phyloP scores from a whole-genome alignment of 2,329 filamentous ascomycete genomes.

The Ophiocordyceps camponoti-saundersi region DNA sequence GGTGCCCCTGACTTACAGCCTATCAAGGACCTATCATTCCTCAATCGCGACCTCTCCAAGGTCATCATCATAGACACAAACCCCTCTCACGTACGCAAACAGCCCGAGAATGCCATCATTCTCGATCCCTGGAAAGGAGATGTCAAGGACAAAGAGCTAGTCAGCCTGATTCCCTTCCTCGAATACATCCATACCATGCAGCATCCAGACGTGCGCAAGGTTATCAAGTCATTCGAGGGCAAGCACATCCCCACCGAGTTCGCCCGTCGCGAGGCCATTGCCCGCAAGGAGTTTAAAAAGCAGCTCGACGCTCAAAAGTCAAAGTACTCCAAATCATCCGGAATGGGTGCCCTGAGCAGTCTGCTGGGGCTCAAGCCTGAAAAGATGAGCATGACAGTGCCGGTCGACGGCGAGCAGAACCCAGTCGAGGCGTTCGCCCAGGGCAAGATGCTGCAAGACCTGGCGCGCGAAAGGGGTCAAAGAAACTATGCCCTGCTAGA shows the following conservation, averaged over 20 bases:
- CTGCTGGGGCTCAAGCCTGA: slow-evolving; percentile 63
- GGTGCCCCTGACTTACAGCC: neutral
- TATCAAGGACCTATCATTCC: slow-evolving; percentile 75
- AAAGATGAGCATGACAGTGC: slow-evolving; percentile 43
- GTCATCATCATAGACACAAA: slow-evolving; percentile 90
- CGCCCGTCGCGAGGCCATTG: slow-evolving; percentile 68
- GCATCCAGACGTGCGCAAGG: slow-evolving; percentile 69
- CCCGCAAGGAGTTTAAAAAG: slow-evolving; percentile 71
- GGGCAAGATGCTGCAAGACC: slow-evolving; percentile 94
- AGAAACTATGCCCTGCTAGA: slow-evolving; percentile 81
- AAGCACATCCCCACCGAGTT: slow-evolving; percentile 84
- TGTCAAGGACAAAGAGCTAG: slow-evolving; percentile 66
- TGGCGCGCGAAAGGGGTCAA: slow-evolving; percentile 81
- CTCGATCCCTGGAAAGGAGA: slow-evolving; percentile 82
- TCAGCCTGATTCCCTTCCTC: slow-evolving; percentile 85
- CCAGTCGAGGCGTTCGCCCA: slow-evolving; percentile 65
- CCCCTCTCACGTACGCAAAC: slow-evolving; percentile 61
- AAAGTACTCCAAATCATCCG: slow-evolving; percentile 36
- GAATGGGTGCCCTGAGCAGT: slow-evolving; percentile 51
- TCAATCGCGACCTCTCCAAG: slow-evolving; percentile 91
- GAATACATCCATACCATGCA: slow-evolving; percentile 95
- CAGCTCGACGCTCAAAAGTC: slow-evolving; percentile 53
- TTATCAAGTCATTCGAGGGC: slow-evolving; percentile 77
- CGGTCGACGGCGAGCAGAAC: slow-evolving; percentile 48
- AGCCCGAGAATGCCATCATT: slow-evolving; percentile 93